Conservation (phyloP, 2,329 filamentous ascomycete genomes). For the Talaromyces atroroseus region DNA sequence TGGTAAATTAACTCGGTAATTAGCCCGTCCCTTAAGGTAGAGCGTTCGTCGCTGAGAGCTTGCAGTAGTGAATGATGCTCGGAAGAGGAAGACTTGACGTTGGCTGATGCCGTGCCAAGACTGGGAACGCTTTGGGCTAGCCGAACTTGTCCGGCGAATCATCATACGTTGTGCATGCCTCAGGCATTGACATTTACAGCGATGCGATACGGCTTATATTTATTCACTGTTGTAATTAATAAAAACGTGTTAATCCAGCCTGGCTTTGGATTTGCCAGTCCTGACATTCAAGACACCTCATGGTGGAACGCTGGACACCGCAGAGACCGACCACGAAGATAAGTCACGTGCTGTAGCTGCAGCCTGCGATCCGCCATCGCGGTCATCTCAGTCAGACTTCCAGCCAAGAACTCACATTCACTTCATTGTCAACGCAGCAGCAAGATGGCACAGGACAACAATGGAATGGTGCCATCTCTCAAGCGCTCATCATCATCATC, state of each 20-base stretch:
- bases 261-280: background rate
- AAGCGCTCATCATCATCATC: conserved; percentile 32
- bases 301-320: no score
- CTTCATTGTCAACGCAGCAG: background rate
- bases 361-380: background rate
- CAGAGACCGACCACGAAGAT: background rate
- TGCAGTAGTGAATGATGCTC: conserved; percentile 6
- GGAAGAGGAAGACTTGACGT: conserved; percentile 13
- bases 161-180: background rate
- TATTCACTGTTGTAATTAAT: no score
- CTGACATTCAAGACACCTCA: no score
- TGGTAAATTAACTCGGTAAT: background rate
- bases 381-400: background rate
- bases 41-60: background rate
- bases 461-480: conserved; percentile 19
- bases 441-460: conserved; percentile 23
- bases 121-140: conserved; percentile 4
- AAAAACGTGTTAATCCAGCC: no score
- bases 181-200: background rate
- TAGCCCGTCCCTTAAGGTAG: background rate
- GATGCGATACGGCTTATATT: no score
- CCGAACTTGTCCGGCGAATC: background rate
- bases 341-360: conserved; percentile 22
- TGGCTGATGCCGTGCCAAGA: conserved; percentile 15
- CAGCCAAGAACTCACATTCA: background rate